Base-by-base conservation (phyloP, 2,329 filamentous ascomycete genomes). In the Diaporthe ampelina region DNA sequence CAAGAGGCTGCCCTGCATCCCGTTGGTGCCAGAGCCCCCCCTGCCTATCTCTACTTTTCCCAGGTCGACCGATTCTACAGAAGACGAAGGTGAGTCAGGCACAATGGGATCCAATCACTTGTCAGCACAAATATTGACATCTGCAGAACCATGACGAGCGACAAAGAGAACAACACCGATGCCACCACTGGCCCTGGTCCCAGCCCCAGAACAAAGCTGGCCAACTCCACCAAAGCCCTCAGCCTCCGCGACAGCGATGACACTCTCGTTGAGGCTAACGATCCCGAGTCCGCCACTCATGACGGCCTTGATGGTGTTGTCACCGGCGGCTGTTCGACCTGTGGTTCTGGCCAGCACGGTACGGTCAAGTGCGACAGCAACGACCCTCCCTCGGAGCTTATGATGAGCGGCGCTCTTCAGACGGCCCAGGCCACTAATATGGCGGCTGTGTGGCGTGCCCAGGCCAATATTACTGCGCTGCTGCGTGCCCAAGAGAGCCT, bases 331-430 rank as follows among this genome's bases (percentile, higher is more conserved):
- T 72, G 69, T 19, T 61, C 56, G 45, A 72, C 48, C 32, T 72
- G 69, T 19, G 57, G 57, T 45, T 72, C 69, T 1, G 0, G 3
- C 8, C 32, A 72, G 45, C 69, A 72, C 17, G 57, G 15, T 6
- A 61, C 57, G 2, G 45, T 54, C 29, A 37, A 54, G 43, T 72
- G 69, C 5, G 69, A 61, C n/a, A 29, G 37, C 3, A 29, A 52
- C n/a, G 15, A n/a, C 2, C 29, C 10, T 24, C 26, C 48, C 10
- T 10, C 43, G 8, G 19, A 6, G 43, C 43, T 32, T 45, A 32
- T 63, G 57, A 72, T 72, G 69, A 50, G 56, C 24, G 48, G 56
- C 35, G 69, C 69, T 0, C 26, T 72, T 24, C 69, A 26, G 17
- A 8, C 35, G 10, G 7, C 19, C 32, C 6, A 7, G 5, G 21